Evolutionary conservation across 2,329 filamentous ascomycete species (phyloP).

Genomic region (Talaromyces atroroseus): DNA sequence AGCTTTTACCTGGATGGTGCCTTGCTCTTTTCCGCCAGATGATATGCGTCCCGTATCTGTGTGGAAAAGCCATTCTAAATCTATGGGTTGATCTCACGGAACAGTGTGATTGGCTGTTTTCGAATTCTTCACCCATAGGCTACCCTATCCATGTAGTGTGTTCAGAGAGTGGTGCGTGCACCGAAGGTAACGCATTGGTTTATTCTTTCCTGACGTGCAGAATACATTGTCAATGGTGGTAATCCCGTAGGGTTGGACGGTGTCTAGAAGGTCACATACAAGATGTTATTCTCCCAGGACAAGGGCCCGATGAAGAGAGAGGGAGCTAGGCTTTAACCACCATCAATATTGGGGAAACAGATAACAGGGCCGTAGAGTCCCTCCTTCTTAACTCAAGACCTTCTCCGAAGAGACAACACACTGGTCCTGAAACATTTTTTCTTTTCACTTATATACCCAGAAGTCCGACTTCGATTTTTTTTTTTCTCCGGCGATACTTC

Average conservation of each 20-base stretch:
- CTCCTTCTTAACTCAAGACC: conserved; percentile 9
- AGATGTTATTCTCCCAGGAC: conserved; percentile 11
- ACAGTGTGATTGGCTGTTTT: conserved; percentile 4
- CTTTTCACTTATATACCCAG: neutral
- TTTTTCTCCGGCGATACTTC: neutral
- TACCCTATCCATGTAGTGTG: conserved; percentile 8
- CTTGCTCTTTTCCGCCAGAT: conserved; percentile 15
- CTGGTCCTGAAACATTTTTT: neutral
- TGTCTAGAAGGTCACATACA: conserved; percentile 18
- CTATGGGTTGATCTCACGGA: neutral
- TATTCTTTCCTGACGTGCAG: conserved; percentile 20
- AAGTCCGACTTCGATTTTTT: neutral
- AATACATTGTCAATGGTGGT: conserved; percentile 12
- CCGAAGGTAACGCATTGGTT: conserved; percentile 11
- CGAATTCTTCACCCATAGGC: neutral
- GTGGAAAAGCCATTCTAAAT: neutral
- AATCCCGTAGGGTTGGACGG: conserved; percentile 20
- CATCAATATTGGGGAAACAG: conserved; percentile 16
- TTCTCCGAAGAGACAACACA: neutral
- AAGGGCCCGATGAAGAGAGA: conserved; percentile 6
- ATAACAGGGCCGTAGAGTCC: conserved; percentile 19
- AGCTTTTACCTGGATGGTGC: neutral
- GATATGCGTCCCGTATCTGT: conserved; percentile 3
- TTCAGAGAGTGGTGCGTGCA: conserved; percentile 4
- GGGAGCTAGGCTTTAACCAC: conserved; percentile 5